These are phyloP conservation scores for Brassica balearica DNA, from an alignment of 441 rosid species.

Conservation along the genomic window DNA sequence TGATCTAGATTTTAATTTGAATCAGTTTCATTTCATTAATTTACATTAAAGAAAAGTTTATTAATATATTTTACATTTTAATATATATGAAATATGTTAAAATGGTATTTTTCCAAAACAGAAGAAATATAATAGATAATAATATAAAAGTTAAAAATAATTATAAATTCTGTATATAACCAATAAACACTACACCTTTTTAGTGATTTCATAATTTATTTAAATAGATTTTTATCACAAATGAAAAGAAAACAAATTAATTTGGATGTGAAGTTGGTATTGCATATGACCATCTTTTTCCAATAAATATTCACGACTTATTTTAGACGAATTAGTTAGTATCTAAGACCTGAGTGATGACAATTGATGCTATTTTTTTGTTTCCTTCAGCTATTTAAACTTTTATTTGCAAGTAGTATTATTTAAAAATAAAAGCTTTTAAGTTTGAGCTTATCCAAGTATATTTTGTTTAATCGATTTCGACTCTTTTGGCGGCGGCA, in stretches of 20 bases:
- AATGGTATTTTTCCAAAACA: too few species aligned
- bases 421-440: conserved; percentile 1
- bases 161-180: background rate
- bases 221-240: background rate
- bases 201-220: background rate
- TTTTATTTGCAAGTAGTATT: background rate
- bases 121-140: too few species aligned
- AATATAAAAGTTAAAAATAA: too few species aligned
- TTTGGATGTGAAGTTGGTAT: background rate
- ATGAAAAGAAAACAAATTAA: background rate
- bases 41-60: too few species aligned
- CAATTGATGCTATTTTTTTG: conserved; percentile 6
- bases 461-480: conserved; percentile 1
- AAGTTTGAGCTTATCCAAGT: conserved; percentile 19
- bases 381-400: conserved; percentile 6
- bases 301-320: background rate
- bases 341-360: background rate
- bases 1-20: too few species aligned
- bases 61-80: too few species aligned
- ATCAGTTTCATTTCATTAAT: too few species aligned
- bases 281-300: background rate
- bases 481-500: conserved; percentile 38
- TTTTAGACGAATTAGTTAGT: background rate
- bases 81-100: too few species aligned
- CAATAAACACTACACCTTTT: background rate